These are phyloP conservation scores for Kluyveromyces lactis DNA, from an alignment of 805 yeast species.

Conservation along the genomic window DNA sequence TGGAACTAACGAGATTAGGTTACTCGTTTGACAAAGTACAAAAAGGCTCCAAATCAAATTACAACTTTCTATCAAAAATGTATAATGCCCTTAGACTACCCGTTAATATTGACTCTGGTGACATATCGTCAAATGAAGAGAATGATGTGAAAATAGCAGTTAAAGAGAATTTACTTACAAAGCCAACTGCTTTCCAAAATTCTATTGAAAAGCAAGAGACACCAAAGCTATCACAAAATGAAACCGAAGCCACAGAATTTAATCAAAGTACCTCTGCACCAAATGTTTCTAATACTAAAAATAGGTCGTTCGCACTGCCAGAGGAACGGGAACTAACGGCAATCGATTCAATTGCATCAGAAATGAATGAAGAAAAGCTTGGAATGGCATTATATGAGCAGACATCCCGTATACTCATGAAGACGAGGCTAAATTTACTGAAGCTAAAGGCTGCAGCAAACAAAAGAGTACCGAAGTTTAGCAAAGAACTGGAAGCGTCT, in stretches of 20 bases:
- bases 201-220: too few relatives aligned
- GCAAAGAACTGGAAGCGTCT: background rate
- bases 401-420: slow-evolving; percentile 2
- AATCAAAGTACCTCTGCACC: too few relatives aligned
- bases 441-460: background rate
- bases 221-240: too few relatives aligned
- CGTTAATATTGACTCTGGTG: background rate
- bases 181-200: too few relatives aligned
- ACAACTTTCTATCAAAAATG: slow-evolving; percentile 6
- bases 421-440: background rate
- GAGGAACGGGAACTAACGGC: too few relatives aligned
- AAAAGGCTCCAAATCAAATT: slow-evolving; percentile 7
- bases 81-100: slow-evolving; percentile 7
- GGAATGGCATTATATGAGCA: background rate
- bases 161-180: too few relatives aligned
- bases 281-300: too few relatives aligned
- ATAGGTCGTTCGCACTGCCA: too few relatives aligned
- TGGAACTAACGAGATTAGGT: slow-evolving; percentile 5
- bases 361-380: background rate
- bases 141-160: too few relatives aligned
- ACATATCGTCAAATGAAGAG: too few relatives aligned
- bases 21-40: slow-evolving; percentile 7
- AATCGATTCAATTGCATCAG: background rate
- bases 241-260: too few relatives aligned
- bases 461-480: background rate